phyloP scores from a whole-genome alignment of 176 grass and related monocot species.

The Musa schizocarpa region DNA sequence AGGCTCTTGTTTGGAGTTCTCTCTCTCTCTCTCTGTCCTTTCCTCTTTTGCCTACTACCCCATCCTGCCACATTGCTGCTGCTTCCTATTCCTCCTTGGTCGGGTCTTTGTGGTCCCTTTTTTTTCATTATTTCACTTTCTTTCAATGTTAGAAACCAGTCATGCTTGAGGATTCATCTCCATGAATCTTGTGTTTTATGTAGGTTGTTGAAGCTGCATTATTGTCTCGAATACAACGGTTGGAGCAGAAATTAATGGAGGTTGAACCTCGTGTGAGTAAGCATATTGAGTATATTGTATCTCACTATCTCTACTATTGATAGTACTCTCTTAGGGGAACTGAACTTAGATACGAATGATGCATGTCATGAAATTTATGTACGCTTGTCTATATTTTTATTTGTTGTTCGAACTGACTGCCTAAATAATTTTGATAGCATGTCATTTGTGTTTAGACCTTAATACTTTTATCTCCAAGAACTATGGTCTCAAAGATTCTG shows the following conservation, averaged over 20 bases:
- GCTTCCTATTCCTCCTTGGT: background rate
- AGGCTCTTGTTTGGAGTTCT: too few species aligned
- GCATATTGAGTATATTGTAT: background rate
- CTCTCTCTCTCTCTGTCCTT: too few species aligned
- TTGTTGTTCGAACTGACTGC: background rate
- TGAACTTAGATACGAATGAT: background rate
- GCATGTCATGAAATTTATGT: background rate
- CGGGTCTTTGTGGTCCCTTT: background rate
- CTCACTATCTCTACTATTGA: background rate
- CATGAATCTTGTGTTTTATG: constrained; percentile 18
- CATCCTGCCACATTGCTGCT: background rate
- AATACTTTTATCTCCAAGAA: too few species aligned
- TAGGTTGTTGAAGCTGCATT: constrained; percentile 98
- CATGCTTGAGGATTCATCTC: background rate
- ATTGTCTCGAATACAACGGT: constrained; percentile 78
- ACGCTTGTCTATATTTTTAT: background rate
- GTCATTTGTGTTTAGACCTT: background rate
- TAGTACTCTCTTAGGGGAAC: background rate
- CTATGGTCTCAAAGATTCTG: too few species aligned
- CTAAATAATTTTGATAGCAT: background rate
- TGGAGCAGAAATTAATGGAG: constrained; percentile 78
- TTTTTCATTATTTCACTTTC: background rate
- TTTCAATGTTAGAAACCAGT: background rate
- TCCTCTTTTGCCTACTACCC: too few species aligned
- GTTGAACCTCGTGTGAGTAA: constrained; percentile 89